phyloP scores from a whole-genome alignment of 176 grass and related monocot species.

The Areca catechu region DNA sequence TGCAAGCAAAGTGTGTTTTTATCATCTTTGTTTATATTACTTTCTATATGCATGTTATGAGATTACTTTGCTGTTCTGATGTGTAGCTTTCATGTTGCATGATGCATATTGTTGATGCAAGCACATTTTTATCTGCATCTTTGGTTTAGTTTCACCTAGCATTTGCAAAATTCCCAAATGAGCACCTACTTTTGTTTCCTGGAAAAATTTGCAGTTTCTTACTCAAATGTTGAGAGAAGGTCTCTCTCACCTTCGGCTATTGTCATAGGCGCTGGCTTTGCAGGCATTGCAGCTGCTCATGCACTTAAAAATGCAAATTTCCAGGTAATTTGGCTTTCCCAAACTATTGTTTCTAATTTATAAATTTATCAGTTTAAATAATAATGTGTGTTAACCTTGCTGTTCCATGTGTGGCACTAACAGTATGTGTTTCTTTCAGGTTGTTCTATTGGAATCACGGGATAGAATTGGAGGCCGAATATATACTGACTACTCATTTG shows the following conservation, averaged over 20 bases:
- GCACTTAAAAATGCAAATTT: constrained; percentile 84
- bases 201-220: constrained; percentile 27
- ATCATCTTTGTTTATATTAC: too few relatives aligned
- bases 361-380: background rate
- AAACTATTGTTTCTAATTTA: background rate
- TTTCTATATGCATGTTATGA: too few relatives aligned
- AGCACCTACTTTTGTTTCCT: constrained; percentile 9
- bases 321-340: constrained; percentile 30
- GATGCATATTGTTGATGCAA: too few relatives aligned
- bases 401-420: background rate
- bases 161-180: background rate
- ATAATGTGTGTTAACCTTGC: background rate
- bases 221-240: constrained; percentile 36
- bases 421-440: constrained; percentile 33
- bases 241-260: constrained; percentile 64
- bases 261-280: constrained; percentile 95
- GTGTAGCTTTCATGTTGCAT: too few relatives aligned
- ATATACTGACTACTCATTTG: too few relatives aligned
- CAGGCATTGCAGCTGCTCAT: constrained; percentile 88
- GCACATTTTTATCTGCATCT: background rate
- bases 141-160: background rate
- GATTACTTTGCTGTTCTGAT: too few relatives aligned
- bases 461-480: too few relatives aligned
- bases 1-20: too few relatives aligned
- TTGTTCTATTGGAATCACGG: constrained; percentile 87